Evolutionary conservation across 148 eudicot genomes (phyloP).

Genomic region (Fagopyrum esculentum): DNA sequence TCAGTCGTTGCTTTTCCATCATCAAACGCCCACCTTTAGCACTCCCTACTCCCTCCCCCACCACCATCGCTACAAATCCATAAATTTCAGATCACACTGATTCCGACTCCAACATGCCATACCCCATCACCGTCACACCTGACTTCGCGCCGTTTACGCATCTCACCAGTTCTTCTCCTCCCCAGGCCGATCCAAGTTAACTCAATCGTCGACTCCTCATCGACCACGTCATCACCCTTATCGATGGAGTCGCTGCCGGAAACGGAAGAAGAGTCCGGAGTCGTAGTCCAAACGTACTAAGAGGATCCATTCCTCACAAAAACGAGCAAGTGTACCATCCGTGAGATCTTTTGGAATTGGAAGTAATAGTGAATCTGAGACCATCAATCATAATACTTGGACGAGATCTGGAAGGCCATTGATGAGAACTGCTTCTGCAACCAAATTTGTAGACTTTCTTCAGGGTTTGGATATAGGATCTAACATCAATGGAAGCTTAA

Average conservation of each 20-base stretch:
- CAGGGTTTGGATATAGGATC: conserved; percentile 48
- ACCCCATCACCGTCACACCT: background rate
- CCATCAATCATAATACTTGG: conserved; percentile 43
- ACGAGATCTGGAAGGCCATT: conserved; percentile 93
- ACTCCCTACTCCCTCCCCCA: background rate
- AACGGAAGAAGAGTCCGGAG: conserved; percentile 22
- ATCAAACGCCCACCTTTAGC: background rate
- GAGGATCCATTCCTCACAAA: conserved; percentile 47
- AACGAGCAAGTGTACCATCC: conserved; percentile 30
- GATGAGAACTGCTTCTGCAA: conserved; percentile 87
- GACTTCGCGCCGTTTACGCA: background rate
- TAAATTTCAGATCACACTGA: background rate
- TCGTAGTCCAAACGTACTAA: conserved; percentile 48
- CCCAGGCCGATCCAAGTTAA: background rate
- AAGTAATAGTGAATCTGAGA: background rate
- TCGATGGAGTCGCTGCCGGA: background rate
- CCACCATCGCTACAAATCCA: background rate
- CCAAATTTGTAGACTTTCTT: conserved; percentile 59
- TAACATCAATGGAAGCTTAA: conserved; percentile 25
- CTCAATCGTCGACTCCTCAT: conserved; percentile 2
- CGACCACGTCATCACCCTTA: background rate
- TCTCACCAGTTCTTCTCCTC: background rate
- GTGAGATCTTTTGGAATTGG: conserved; percentile 16
- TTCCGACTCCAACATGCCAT: background rate
- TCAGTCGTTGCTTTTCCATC: conserved; percentile 3